Percentiles rank a stretch among this genome's conserved stretches.
Conservation (phyloP, 768 basidiomycete genomes). For the Suillus subluteus region DNA sequence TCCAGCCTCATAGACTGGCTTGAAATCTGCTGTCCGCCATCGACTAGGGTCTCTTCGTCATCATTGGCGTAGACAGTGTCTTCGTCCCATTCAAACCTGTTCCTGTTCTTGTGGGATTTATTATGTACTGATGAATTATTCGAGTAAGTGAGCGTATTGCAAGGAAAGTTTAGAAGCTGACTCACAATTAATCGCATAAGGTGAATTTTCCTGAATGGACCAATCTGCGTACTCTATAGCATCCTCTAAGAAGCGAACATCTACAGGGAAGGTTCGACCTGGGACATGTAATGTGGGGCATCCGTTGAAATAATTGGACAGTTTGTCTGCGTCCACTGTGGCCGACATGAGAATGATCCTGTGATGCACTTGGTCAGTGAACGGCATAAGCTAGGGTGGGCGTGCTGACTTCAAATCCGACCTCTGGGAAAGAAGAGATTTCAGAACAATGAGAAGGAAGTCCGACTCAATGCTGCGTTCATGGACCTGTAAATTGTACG, state of each 20-base stretch:
- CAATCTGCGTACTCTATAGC: constrained; percentile 82
- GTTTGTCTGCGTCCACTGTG: constrained; percentile 89
- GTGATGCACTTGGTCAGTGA: constrained; percentile 14
- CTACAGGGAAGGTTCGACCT: constrained; percentile 94
- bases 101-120: constrained; percentile 66
- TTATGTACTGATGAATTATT: constrained; percentile 50
- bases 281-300: constrained; percentile 87
- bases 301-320: constrained; percentile 86
- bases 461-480: constrained; percentile 98
- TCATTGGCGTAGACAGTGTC: constrained; percentile 62
- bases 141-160: constrained; percentile 1
- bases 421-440: constrained; percentile 74
- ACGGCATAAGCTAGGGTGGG: not conserved
- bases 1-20: constrained; percentile 55
- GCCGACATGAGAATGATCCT: constrained; percentile 97
- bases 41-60: constrained; percentile 52
- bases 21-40: constrained; percentile 7
- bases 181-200: constrained; percentile 75
- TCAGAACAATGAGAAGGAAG: constrained; percentile 92
- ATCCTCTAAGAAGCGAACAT: constrained; percentile 85
- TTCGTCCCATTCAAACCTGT: constrained; percentile 78
- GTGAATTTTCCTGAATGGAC: constrained; percentile 79
- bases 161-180: constrained; percentile 13
- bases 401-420: constrained; percentile 77
- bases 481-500: constrained; percentile 62